Evolutionary conservation across 2,329 filamentous ascomycete genomes (phyloP).

Genomic region (Phialocephala sp.): DNA sequence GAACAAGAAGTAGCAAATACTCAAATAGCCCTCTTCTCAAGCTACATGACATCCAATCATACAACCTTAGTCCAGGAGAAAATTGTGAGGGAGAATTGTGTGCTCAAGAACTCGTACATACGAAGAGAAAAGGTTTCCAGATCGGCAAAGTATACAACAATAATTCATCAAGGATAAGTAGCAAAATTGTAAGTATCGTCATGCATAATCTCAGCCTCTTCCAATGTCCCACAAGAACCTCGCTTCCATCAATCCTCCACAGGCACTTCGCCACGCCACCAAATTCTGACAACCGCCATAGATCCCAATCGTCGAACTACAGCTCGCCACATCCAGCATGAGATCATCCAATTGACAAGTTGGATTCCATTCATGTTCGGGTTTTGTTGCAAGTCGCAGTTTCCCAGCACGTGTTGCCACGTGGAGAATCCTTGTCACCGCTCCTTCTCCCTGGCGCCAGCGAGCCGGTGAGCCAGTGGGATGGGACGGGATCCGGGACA

Average conservation of each 20-base stretch:
- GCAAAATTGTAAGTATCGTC: too few relatives aligned
- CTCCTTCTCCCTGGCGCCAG: background rate
- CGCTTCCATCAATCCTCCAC: constrained; percentile 2
- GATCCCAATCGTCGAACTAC: background rate
- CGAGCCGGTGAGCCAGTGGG: background rate
- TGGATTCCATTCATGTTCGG: background rate
- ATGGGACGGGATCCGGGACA: background rate
- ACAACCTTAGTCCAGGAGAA: too few relatives aligned
- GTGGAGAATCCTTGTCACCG: constrained; percentile 10
- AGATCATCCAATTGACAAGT: background rate
- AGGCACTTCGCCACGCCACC: background rate
- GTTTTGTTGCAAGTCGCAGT: constrained; percentile 9
- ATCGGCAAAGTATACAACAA: too few relatives aligned
- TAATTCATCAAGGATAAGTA: too few relatives aligned
- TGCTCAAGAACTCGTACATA: too few relatives aligned
- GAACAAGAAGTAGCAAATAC: background rate
- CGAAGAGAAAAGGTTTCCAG: too few relatives aligned
- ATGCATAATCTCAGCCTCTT: background rate
- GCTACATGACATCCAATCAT: too few relatives aligned
- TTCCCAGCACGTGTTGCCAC: constrained; percentile 10
- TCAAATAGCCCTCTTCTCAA: too few relatives aligned
- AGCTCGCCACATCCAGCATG: background rate
- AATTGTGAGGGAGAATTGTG: too few relatives aligned
- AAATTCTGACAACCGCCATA: background rate
- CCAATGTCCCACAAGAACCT: background rate